phyloP scores from a whole-genome alignment of 768 basidiomycete species.

The Tephrocybe sp. region DNA sequence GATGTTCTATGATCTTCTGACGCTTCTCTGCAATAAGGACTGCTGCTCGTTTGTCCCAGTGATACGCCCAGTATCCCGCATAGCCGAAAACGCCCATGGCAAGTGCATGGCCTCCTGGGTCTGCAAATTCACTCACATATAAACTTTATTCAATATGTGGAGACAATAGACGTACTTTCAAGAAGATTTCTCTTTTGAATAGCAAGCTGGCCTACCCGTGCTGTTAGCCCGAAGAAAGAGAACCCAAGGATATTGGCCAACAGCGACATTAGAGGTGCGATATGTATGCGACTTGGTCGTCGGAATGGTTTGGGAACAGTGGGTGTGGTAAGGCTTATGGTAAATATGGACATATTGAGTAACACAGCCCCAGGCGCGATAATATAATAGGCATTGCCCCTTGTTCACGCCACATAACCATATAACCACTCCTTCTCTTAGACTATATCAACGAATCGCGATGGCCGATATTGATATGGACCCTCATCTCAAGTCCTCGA shows the following conservation, averaged over 20 bases:
- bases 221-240: conserved; percentile 79
- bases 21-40: conserved; percentile 66
- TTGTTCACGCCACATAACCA: conserved; percentile 14
- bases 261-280: conserved; percentile 53
- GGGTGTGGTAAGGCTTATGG: conserved; percentile 9
- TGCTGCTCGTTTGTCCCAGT: conserved; percentile 62
- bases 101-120: conserved; percentile 69
- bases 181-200: conserved; percentile 81
- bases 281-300: conserved; percentile 1
- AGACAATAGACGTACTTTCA: conserved; percentile 60
- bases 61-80: conserved; percentile 73
- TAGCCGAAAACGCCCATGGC: conserved; percentile 72
- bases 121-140: conserved; percentile 39
- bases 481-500: conserved; percentile 25
- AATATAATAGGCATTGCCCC: conserved; percentile 3
- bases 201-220: conserved; percentile 83
- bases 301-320: conserved; percentile 15
- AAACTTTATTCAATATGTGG: not conserved
- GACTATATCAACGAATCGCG: not conserved
- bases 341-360: conserved; percentile 30
- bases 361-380: conserved; percentile 38
- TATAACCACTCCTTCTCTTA: conserved; percentile 9
- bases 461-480: conserved; percentile 27
- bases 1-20: conserved; percentile 53
- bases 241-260: conserved; percentile 74